Evolutionary conservation across 2,329 filamentous ascomycete species (phyloP).

Genomic region (Ophiocordyceps camponoti-leonardi): DNA sequence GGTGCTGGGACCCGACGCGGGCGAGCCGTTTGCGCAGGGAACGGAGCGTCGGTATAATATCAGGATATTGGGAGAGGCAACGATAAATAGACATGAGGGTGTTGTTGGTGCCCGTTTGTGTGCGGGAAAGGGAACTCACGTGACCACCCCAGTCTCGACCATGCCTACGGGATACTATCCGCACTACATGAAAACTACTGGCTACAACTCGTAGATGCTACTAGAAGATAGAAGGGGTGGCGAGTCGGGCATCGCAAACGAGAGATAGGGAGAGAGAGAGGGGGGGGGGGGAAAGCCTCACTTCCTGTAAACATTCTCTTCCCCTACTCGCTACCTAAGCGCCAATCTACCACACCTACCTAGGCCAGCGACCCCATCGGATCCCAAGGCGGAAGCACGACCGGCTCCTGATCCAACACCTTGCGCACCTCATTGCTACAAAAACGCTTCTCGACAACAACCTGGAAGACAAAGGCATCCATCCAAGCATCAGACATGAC

Average conservation of each 20-base stretch:
- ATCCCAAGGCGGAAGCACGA: conserved; percentile 62
- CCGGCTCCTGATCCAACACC: conserved; percentile 51
- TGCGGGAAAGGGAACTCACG: not conserved
- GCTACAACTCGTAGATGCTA: no score
- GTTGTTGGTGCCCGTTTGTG: not conserved
- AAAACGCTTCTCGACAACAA: conserved; percentile 60
- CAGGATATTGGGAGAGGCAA: not conserved
- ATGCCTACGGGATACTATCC: no score
- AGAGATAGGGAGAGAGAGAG: no score
- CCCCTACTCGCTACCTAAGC: not conserved
- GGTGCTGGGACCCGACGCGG: not conserved
- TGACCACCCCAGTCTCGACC: not conserved
- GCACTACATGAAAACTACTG: no score
- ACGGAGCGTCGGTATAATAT: not conserved
- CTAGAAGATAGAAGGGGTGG: no score
- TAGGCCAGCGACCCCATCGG: conserved; percentile 60
- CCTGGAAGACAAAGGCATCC: conserved; percentile 72
- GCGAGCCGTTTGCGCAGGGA: not conserved
- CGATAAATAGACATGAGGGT: no score
- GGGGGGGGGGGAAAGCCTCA: no score
- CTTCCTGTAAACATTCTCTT: no score
- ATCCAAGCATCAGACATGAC: conserved; percentile 75
- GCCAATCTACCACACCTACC: not conserved
- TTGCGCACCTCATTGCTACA: conserved; percentile 48
- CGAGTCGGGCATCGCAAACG: no score